Base-by-base conservation (phyloP, 2,329 filamentous ascomycete genomes). In the Phialemonium atrogriseum region DNA sequence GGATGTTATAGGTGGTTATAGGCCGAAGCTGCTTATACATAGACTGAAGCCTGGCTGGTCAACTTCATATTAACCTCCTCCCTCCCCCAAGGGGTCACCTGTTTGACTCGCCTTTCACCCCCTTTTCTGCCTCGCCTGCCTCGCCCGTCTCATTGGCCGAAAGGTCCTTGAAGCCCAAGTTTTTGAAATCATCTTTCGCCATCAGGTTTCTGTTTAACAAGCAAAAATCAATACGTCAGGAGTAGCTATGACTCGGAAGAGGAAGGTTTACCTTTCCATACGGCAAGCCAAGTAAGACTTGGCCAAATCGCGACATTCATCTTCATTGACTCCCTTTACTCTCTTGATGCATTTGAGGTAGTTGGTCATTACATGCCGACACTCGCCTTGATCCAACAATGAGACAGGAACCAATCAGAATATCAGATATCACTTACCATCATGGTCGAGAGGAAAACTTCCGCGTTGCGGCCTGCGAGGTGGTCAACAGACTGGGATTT, bases 381-480 rank as follows among this genome's bases (percentile, higher is more conserved):
- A 98, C 65, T 98, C 91, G 50, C 86, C 85, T 91, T 42, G 10
- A 20, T 13, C 15, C 7, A n/a, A 23, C n/a, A 9, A 23, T 23
- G 21, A 23, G 21, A 23, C 9, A 9, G 8, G 21, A n/a, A 9
- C 9, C 9, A n/a, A 9, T 9, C 21, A n/a, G 21, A 15, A 15
- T 15, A 27, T 14, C 8, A 15, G 7, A 5, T 30, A n/a, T 13
- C 16, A 41, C 59, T 43, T 47, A 64, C 64, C 86, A 56, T 94
- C 87, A 49, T 95, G 88, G 58, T 96, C 89, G 34, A 96, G 76
- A n/a, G 89, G 89, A 52, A 96, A 96, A 48, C 85, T 93, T 34
- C 89, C 89, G 48, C 88, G 79, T 56, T 95, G 84, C 5, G 89
- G 89, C 35, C 85, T 91, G 22, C 3, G 18, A 20, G 8, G 4